A percentile compares a stretch with the other conserved stretches of the same genome.
These are phyloP conservation scores for Vaucheria bursata DNA, from an alignment of 352 stramenopile species.

Conservation along the genomic window DNA sequence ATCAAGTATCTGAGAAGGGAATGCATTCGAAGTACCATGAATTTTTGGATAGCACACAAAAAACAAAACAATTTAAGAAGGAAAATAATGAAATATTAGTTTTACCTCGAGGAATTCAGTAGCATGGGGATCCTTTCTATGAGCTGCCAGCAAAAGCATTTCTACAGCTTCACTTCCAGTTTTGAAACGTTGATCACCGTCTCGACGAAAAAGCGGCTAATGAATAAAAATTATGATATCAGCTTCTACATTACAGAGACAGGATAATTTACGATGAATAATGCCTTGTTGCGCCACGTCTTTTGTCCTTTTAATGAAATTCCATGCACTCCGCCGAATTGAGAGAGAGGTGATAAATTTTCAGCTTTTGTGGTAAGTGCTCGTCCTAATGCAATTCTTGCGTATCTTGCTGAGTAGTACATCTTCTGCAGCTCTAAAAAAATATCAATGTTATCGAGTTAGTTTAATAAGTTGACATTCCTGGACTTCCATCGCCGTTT, in stretches of 20 bases:
- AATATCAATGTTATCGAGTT: too few relatives aligned
- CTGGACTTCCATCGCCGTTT: too few relatives aligned
- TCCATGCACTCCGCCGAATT: constrained; percentile 45
- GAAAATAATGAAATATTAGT: neutral
- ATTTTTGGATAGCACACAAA: neutral
- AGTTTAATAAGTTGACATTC: too few relatives aligned
- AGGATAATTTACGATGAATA: too few relatives aligned
- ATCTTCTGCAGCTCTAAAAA: too few relatives aligned
- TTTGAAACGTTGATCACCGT: constrained; percentile 84
- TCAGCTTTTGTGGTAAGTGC: constrained; percentile 30
- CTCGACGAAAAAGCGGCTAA: constrained; percentile 79
- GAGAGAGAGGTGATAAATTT: constrained; percentile 39
- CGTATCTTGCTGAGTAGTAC: too few relatives aligned
- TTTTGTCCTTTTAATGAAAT: constrained; percentile 45
- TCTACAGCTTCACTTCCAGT: constrained; percentile 87
- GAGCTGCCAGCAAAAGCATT: constrained; percentile 61
- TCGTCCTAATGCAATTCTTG: too few relatives aligned
- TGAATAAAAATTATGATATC: too few relatives aligned
- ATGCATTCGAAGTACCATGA: neutral
- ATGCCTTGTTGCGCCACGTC: constrained; percentile 84
- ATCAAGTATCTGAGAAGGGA: constrained; percentile 15
- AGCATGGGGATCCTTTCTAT: constrained; percentile 40
- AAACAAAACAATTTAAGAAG: neutral
- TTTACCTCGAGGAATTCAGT: constrained; percentile 35
- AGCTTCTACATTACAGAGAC: too few relatives aligned